Evolutionary conservation across 441 rosid species (phyloP), one percentile per base, ranked within the genome.

Genomic region (Flueggea neowawraea): DNA sequence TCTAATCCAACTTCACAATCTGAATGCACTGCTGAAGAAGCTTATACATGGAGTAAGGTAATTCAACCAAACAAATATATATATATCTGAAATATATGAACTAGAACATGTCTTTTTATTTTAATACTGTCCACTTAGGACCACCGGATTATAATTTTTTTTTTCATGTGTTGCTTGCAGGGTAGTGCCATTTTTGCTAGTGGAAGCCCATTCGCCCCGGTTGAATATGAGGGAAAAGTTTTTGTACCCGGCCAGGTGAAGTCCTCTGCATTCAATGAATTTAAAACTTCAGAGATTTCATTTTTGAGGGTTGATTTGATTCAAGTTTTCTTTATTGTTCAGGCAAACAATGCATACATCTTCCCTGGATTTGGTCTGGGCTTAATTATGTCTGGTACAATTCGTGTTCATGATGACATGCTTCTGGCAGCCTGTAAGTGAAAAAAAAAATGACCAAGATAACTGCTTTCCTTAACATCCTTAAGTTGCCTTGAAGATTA

Each of bases 1-100:
- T 94, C 98, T 49, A 89, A 90, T 74, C 97, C 97, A 17, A 89
- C 97, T 62, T 94, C 98, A 39, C 97, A 89, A 58, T 88, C 98
- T 31, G 95, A 90, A 75, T 90, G 95, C 67, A 89, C 97, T 14
- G 97, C 96, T 36, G 93, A 94, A 77, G 82, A 94, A 74, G 97
- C 93, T 44, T 90, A 88, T 68, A 82, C 72, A 3, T 89, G 98
- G 96, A 90, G 76, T 74, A 52, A 88, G 95, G 97, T 90, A 78
- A 69, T 43, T 43, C 8, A 43, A 6, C 10, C 45, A 43, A n/a
- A n/a, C n/a, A n/a, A n/a, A n/a, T n/a, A n/a, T n/a, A 22, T n/a
- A 22, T 22, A 22, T 22, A 22, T 22, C 28, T 22, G n/a, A n/a
- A n/a, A 22, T 22, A 22, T 22, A 22, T 22, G 28, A 0, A 22